phyloP scores from a whole-genome alignment of 1,284 basidiomycete species.

The Xerocomus amazonicus region DNA sequence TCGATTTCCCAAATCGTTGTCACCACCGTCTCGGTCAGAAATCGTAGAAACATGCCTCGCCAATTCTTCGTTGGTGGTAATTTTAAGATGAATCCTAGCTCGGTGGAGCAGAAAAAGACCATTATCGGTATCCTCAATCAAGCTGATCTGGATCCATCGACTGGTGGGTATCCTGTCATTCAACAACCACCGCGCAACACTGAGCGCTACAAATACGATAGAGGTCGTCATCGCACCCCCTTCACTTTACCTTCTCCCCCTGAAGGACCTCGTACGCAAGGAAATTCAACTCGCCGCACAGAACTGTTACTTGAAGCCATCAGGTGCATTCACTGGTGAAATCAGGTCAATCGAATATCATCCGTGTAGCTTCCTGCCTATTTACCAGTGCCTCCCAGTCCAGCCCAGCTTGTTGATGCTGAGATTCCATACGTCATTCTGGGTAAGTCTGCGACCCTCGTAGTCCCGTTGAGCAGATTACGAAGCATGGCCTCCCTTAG shows the following conservation, averaged over 20 bases:
- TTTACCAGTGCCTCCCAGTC: slow-evolving; percentile 39
- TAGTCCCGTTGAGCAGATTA: background rate
- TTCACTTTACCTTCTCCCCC: slow-evolving; percentile 77
- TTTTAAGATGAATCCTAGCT: slow-evolving; percentile 92
- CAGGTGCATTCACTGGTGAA: slow-evolving; percentile 95
- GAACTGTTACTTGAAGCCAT: slow-evolving; percentile 83
- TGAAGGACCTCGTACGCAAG: slow-evolving; percentile 56
- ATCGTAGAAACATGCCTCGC: slow-evolving; percentile 52
- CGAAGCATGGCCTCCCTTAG: slow-evolving; percentile 33
- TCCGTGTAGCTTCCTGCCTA: background rate
- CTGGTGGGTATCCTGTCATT: slow-evolving; percentile 49
- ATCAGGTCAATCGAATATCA: slow-evolving; percentile 57
- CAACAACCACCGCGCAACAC: background rate
- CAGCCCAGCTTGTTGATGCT: slow-evolving; percentile 82
- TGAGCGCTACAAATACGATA: slow-evolving; percentile 29
- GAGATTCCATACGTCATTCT: slow-evolving; percentile 91
- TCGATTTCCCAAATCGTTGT: background rate
- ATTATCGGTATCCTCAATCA: slow-evolving; percentile 72
- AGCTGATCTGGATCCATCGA: slow-evolving; percentile 69
- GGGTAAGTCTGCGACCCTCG: slow-evolving; percentile 43
- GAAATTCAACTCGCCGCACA: slow-evolving; percentile 84
- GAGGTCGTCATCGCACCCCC: slow-evolving; percentile 94
- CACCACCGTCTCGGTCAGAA: background rate
- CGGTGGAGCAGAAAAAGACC: slow-evolving; percentile 57
- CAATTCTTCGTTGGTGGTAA: slow-evolving; percentile 91